Percentiles rank a stretch among this genome's conserved stretches.
phyloP scores from a whole-genome alignment of 2,329 filamentous ascomycete species.

The Pseudodiploospora longispora region DNA sequence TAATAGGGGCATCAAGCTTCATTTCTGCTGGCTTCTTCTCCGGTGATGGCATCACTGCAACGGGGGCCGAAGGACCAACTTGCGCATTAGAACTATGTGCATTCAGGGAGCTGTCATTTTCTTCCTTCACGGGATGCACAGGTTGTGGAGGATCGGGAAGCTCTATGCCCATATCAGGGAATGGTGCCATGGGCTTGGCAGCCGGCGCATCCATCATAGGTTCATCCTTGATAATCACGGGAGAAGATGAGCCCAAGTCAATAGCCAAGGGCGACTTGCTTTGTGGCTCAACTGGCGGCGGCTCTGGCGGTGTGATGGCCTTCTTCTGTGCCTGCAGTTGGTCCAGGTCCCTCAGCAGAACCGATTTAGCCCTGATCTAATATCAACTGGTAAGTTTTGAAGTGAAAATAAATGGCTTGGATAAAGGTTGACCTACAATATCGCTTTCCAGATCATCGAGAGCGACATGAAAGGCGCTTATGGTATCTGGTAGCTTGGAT shows the following conservation, averaged over 20 bases:
- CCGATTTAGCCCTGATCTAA: slow-evolving; percentile 43
- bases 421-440: slow-evolving; percentile 36
- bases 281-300: slow-evolving; percentile 25
- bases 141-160: slow-evolving; percentile 20
- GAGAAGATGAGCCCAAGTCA: slow-evolving; percentile 28
- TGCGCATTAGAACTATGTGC: not conserved
- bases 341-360: slow-evolving; percentile 46
- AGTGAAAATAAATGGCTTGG: not conserved
- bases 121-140: slow-evolving; percentile 8
- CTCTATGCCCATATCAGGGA: slow-evolving; percentile 49
- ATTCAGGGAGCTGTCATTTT: slow-evolving; percentile 7
- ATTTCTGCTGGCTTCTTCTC: slow-evolving; percentile 17
- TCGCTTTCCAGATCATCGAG: slow-evolving; percentile 50
- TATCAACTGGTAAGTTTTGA: not conserved
- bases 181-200: slow-evolving; percentile 40
- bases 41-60: slow-evolving; percentile 20
- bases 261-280: slow-evolving; percentile 28
- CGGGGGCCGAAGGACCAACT: slow-evolving; percentile 17
- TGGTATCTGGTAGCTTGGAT: slow-evolving; percentile 38
- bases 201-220: slow-evolving; percentile 25
- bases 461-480: slow-evolving; percentile 41
- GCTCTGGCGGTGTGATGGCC: slow-evolving; percentile 8
- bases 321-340: slow-evolving; percentile 21
- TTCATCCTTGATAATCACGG: slow-evolving; percentile 18
- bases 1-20: slow-evolving; percentile 13